Conservation (phyloP, 2,329 filamentous ascomycete species). For the Didymella glomerata region DNA sequence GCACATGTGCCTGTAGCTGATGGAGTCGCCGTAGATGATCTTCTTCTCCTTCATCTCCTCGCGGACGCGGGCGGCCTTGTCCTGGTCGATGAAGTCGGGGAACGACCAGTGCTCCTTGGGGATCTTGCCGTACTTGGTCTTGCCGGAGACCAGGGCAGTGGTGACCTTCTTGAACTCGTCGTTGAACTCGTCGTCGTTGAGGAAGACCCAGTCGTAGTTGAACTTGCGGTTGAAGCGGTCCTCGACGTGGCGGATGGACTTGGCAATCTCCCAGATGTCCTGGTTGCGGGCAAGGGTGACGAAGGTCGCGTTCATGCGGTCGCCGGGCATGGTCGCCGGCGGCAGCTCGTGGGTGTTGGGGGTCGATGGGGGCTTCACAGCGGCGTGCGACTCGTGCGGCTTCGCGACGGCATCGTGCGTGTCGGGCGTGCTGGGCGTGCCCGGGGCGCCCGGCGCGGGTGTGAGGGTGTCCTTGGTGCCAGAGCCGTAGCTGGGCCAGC, state of each 20-base stretch:
- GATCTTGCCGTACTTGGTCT: slow-evolving; percentile 88
- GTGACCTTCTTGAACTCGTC: slow-evolving; percentile 94
- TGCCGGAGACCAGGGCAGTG: slow-evolving; percentile 87
- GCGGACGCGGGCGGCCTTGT: slow-evolving; percentile 87
- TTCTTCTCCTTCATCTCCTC: slow-evolving; percentile 93
- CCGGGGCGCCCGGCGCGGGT: slow-evolving; percentile 26
- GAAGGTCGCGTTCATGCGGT: slow-evolving; percentile 95
- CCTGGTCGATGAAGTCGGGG: slow-evolving; percentile 93
- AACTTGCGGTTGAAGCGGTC: slow-evolving; percentile 97
- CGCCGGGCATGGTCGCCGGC: slow-evolving; percentile 65
- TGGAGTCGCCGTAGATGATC: slow-evolving; percentile 97
- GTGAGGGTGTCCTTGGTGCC: slow-evolving; percentile 30
- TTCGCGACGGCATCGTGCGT: slow-evolving; percentile 21
- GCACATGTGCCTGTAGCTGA: slow-evolving; percentile 99
- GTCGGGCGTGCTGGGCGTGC: slow-evolving; percentile 20
- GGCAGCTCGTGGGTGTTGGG: slow-evolving; percentile 49
- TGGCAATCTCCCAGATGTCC: slow-evolving; percentile 95
- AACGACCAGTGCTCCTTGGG: slow-evolving; percentile 96
- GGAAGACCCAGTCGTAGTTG: slow-evolving; percentile 99
- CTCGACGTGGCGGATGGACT: slow-evolving; percentile 94
- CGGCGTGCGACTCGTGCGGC: slow-evolving; percentile 22
- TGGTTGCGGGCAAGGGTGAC: slow-evolving; percentile 92
- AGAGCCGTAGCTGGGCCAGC: slow-evolving; percentile 42
- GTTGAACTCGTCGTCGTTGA: slow-evolving; percentile 96
- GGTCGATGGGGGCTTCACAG: slow-evolving; percentile 38